Conservation (phyloP, 441 rosid species). For the Biscutella laevigata region DNA sequence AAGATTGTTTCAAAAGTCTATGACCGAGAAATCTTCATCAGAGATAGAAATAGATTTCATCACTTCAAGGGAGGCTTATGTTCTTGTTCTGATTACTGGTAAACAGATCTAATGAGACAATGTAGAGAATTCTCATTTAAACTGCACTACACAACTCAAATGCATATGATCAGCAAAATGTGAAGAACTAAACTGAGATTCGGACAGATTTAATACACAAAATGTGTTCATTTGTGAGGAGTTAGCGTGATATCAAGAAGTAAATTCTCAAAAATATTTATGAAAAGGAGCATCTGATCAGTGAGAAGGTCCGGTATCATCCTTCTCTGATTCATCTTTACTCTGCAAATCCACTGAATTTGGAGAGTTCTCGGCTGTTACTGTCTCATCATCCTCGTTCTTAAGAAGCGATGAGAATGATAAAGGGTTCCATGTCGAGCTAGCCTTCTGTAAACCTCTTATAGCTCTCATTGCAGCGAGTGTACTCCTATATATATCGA, state of each 20-base stretch:
- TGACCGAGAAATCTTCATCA: slow-evolving; percentile 49
- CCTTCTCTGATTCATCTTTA: slow-evolving; percentile 40
- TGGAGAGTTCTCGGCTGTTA: slow-evolving; percentile 66
- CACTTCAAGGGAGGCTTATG: slow-evolving; percentile 58
- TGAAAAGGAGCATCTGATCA: slow-evolving; percentile 9
- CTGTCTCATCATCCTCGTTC: slow-evolving; percentile 52
- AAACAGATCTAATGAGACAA: slow-evolving; percentile 20
- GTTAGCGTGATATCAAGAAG: slow-evolving; percentile 9
- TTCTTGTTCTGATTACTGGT: slow-evolving; percentile 82
- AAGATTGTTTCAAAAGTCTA: slow-evolving; percentile 52
- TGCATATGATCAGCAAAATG: slow-evolving; percentile 4
- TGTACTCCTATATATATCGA: slow-evolving; percentile 76
- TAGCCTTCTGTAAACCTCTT: slow-evolving; percentile 73
- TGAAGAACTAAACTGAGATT: too few relatives aligned
- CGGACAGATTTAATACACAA: too few relatives aligned
- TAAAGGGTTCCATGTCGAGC: slow-evolving; percentile 81
- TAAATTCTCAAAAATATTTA: slow-evolving; percentile 11
- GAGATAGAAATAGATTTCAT: slow-evolving; percentile 82
- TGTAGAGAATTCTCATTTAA: neutral
- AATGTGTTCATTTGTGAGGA: slow-evolving; percentile 6
- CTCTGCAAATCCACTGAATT: slow-evolving; percentile 40
- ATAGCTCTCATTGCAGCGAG: slow-evolving; percentile 94
- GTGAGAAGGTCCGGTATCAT: slow-evolving; percentile 29
- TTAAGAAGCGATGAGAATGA: slow-evolving; percentile 55
- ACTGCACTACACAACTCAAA: neutral